Percentiles rank a stretch among this genome's conserved stretches.
Evolutionary conservation across 2,329 filamentous ascomycete genomes (phyloP).

Genomic region (Colletotrichum tamarilloi): DNA sequence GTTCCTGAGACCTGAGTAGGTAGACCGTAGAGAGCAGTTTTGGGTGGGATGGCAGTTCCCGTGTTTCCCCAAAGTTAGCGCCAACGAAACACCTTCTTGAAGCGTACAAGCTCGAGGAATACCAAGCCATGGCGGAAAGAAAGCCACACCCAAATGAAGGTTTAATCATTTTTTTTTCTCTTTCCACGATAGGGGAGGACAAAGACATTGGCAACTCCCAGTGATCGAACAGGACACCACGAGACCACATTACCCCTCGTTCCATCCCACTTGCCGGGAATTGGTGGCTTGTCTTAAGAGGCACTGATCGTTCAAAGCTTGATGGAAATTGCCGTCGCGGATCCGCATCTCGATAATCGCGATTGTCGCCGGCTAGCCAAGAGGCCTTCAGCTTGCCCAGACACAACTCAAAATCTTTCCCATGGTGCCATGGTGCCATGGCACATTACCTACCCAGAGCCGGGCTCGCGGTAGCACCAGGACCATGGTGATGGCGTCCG

Average conservation of each 20-base stretch:
- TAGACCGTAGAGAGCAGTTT: too few species aligned
- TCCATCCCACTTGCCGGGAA: background rate
- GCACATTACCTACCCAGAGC: background rate
- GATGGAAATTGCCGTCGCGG: background rate
- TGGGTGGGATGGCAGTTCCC: background rate
- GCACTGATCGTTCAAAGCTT: background rate
- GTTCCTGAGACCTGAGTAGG: background rate
- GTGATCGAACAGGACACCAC: background rate
- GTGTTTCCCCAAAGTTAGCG: background rate
- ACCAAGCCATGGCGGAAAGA: background rate
- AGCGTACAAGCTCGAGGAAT: constrained; percentile 4
- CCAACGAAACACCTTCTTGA: constrained; percentile 6
- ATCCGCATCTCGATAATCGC: background rate
- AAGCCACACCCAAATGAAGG: constrained; percentile 9
- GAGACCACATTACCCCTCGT: background rate
- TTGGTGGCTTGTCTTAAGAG: background rate
- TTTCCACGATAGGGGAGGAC: background rate
- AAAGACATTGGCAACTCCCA: background rate
- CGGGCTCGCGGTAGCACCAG: background rate
- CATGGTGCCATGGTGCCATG: background rate
- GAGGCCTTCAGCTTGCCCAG: background rate
- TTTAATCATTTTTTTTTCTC: background rate
- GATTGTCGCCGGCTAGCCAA: background rate
- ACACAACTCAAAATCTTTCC: background rate
- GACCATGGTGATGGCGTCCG: background rate